Evolutionary conservation across 2,329 filamentous ascomycete species (phyloP).

Genomic region (Coniella lustricola): DNA sequence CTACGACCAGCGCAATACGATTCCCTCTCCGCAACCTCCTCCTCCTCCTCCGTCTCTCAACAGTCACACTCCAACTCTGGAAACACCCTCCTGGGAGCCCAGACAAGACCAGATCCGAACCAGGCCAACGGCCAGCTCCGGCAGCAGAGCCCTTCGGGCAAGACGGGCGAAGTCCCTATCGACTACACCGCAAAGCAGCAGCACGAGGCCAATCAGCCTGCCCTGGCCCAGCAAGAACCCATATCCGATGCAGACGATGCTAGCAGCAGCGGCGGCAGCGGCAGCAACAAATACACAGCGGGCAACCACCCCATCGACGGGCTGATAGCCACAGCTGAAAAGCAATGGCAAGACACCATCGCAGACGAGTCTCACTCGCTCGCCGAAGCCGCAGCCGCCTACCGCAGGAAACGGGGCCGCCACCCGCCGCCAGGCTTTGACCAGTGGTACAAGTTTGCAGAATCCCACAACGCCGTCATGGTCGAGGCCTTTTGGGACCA

Average conservation of each 20-base stretch:
- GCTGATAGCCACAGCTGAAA: constrained; percentile 40
- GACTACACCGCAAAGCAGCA: constrained; percentile 9
- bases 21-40: background rate
- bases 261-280: background rate
- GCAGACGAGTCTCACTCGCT: constrained; percentile 41
- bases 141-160: constrained; percentile 11
- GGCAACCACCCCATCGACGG: constrained; percentile 43
- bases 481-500: constrained; percentile 60
- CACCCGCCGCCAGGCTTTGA: constrained; percentile 60
- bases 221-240: constrained; percentile 8
- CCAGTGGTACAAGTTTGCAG: constrained; percentile 50
- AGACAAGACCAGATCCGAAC: background rate
- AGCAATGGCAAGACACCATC: constrained; percentile 34
- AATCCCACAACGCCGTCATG: constrained; percentile 44
- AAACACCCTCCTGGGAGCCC: background rate
- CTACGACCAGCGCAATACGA: constrained; percentile 1
- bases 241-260: background rate
- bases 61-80: background rate
- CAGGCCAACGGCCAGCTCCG: constrained; percentile 2
- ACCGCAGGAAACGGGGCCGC: constrained; percentile 48
- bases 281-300: background rate
- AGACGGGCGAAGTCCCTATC: constrained; percentile 4
- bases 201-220: constrained; percentile 10
- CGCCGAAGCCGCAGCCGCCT: constrained; percentile 44
- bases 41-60: no score